Base-by-base conservation (phyloP, 768 basidiomycete genomes). In the Russula griseocarnosa region DNA sequence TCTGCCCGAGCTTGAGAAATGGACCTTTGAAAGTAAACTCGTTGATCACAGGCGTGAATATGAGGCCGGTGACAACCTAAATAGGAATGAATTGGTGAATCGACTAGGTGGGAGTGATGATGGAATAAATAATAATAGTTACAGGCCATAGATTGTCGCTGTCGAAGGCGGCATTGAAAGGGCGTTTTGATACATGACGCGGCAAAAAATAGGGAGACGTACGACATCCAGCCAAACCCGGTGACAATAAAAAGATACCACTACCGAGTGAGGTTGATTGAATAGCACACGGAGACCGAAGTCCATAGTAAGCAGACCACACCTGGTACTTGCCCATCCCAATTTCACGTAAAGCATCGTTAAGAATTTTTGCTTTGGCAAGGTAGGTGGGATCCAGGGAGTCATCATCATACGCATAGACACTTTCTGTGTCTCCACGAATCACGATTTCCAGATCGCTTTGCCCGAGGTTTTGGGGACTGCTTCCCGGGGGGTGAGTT, bases 161-260 rank as follows among this genome's bases (percentile, higher is more conserved):
- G n/a, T n/a, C n/a, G n/a, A n/a, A n/a, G n/a, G n/a, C n/a, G n/a
- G n/a, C n/a, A 49, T 26, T 28, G 46, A 51, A 34, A n/a, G 10
- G 20, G 26, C 4, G 9, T 7, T 18, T 28, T 42, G 40, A 56
- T 44, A n/a, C 28, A 53, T 13, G 26, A 8, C 9, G 7, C 4
- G 22, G 46, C 22, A n/a, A 22, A 26, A 5, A 24, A 53, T 42
- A 14, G 3, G 8, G 59, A 58, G 8, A 77, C 85, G 74, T 70
- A 87, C 86, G 85, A 84, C 62, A 88, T 79, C 87, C 86, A 89
- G 46, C 87, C 87, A 73, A 89, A 88, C 1, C 86, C 87, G 10
- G 86, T 79, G 32, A 87, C 82, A 62, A 84, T 38, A 72, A 89
- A 88, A 51, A 89, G 71, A 63, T 77, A 74, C 76, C 83, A 86